Evolutionary conservation across 768 basidiomycete species (phyloP), one percentile per base, ranked within the genome.

Genomic region (Kwoniella mangroviensis): DNA sequence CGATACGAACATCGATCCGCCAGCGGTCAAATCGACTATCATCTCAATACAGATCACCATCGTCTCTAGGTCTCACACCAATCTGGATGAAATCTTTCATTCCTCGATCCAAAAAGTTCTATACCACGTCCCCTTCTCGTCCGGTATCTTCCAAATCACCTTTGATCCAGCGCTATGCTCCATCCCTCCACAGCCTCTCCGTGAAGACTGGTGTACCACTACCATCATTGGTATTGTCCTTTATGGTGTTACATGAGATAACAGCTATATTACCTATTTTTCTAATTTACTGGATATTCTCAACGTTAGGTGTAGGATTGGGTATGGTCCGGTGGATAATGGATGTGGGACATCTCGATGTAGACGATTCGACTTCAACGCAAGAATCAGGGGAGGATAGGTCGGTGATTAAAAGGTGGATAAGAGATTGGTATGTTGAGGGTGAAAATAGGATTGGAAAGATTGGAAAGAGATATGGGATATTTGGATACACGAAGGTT

Each of bases 221-320:
- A 0, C 86, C 92, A 1, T 93, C 92, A 12, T 87, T 97, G 71
- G 73, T 88, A 10, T 72, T 91, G 52, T 92, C 93, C 0, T 96
- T 97, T 73, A 89, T 88, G 5, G 84, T 94, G 63, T 85, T 97
- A 2, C 94, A 97, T 78, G 94, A 97, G 79, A 72, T 92, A 12
- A 94, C 93, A 0, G 93, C 94, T 0, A 78, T 94, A 61, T 85
- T 89, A 0, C 92, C 94, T 2, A 86, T 94, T 34, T 86, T 90
- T 4, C 87, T 88, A 43, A 79, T 92, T 49, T 96, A 93, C 81
- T 92, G 88, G 77, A 85, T 86, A 0, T 88, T 92, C 10, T 85
- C 90, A 42, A 80, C 87, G 4, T 74, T 92, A 1, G 91, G 90
- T 2, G 81, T 92, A 24, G 94, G 94, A 0, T 89, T 91, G 63